phyloP scores from a whole-genome alignment of 1,284 basidiomycete genomes.

The Cutaneotrichosporon cavernicola region DNA sequence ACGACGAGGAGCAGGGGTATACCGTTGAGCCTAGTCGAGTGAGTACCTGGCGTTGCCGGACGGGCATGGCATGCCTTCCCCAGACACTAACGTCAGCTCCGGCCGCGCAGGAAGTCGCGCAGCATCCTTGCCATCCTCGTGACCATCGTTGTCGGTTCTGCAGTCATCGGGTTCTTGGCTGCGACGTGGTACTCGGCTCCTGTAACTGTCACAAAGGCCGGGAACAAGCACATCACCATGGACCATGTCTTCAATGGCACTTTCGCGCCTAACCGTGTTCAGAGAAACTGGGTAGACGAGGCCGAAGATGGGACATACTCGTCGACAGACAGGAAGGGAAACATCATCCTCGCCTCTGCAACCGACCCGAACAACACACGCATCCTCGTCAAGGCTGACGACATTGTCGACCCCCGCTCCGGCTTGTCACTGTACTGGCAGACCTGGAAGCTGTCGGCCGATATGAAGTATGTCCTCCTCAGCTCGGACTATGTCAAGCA shows the following conservation, averaged over 20 bases:
- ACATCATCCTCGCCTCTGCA: slow-evolving; percentile 73
- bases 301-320: slow-evolving; percentile 90
- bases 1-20: slow-evolving; percentile 36
- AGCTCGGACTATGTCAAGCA: slow-evolving; percentile 75
- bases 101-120: slow-evolving; percentile 41
- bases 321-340: slow-evolving; percentile 58
- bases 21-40: slow-evolving; percentile 32
- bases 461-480: slow-evolving; percentile 81
- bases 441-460: slow-evolving; percentile 76
- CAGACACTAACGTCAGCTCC: slow-evolving; percentile 25
- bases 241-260: slow-evolving; percentile 89
- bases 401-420: slow-evolving; percentile 41
- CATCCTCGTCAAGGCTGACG: slow-evolving; percentile 39
- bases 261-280: slow-evolving; percentile 59
- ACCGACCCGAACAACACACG: slow-evolving; percentile 55
- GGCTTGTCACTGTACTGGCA: slow-evolving; percentile 60
- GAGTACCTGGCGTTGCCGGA: background rate
- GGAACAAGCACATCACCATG: slow-evolving; percentile 70
- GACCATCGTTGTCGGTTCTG: slow-evolving; percentile 41
- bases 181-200: slow-evolving; percentile 46
- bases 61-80: background rate
- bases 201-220: slow-evolving; percentile 53
- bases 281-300: slow-evolving; percentile 80
- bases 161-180: slow-evolving; percentile 44
- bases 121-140: slow-evolving; percentile 47